A percentile compares a stretch with the other conserved stretches of the same genome.
phyloP scores from a whole-genome alignment of 345 rosid species.

The Mangifera indica region DNA sequence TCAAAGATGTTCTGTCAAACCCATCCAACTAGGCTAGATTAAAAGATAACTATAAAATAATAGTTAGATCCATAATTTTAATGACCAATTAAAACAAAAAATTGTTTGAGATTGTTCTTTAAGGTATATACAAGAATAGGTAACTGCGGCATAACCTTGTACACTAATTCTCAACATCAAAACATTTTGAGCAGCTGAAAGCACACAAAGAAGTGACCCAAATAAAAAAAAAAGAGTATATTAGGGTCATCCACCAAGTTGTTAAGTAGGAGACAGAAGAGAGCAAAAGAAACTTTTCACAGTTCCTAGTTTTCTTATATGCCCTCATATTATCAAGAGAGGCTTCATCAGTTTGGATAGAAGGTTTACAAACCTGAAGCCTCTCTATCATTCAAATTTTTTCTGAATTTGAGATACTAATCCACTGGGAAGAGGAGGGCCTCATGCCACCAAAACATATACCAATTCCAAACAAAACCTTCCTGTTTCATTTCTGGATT shows the following conservation, averaged over 20 bases:
- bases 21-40: background rate
- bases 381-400: too few species aligned
- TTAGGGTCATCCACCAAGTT: too few species aligned
- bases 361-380: too few species aligned
- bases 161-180: background rate
- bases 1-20: background rate
- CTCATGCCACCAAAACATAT: too few species aligned
- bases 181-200: background rate
- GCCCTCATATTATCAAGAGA: too few species aligned
- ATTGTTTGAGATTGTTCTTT: background rate
- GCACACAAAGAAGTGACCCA: background rate
- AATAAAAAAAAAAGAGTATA: background rate
- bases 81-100: background rate
- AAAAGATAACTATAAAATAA: background rate
- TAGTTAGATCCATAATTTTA: background rate
- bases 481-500: background rate
- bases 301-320: too few species aligned
- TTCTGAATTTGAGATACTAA: too few species aligned
- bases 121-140: background rate
- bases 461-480: background rate
- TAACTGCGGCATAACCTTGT: too few species aligned
- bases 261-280: too few species aligned
- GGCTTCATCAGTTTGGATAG: too few species aligned
- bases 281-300: too few species aligned
- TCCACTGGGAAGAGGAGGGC: too few species aligned